Base-by-base conservation (phyloP, 23 red algal species). In the Cyanidiococcus yangmingshanensis region DNA sequence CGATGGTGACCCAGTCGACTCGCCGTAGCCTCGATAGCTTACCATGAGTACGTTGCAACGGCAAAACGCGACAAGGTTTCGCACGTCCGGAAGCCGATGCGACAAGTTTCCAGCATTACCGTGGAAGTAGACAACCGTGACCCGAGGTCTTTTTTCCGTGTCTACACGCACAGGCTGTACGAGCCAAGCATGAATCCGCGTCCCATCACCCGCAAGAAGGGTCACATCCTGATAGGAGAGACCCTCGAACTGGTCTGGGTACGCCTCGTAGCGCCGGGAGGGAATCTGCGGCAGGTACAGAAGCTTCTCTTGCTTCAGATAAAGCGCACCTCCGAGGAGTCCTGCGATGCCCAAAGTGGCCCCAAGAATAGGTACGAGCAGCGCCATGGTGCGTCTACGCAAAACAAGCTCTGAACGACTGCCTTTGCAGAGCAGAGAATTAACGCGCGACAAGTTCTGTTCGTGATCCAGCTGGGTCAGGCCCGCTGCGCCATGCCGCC, bases 91-190 rank as follows among this genome's bases (percentile, higher is more conserved):
- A 32, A 96, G 87, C 39, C 91, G 78, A 75, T 96, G 91, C 16
- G 39, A 50, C 75, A 96, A 82, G 50, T 89, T 96, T 1, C 91
- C 91, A 17, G 91, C 91, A 79, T 96, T 96, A 31, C 91, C 91
- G 68, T 96, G 91, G 71, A 96, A 96, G 45, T 96, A 96, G 30
- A 96, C 21, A 30, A 96, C 37, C 30, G 91, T 96, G 40, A 87
- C 50, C 24, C 82, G 75, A 24, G 75, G 39, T 0, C 41, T 68
- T n/a, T 84, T n/a, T 1, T 37, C 50, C 26, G 40, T 32, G 36
- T 74, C 67, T 1, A 29, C 38, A 40, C 68, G 21, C n/a, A 71
- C 35, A 68, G 82, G 82, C 17, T 59, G 57, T 45, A 96, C 76
- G 15, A 96, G 83, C 91, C 91, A 96, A 1, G 63, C 82, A 74